Conservation (phyloP, 768 basidiomycete genomes). For the Fistulinella prunicolor region DNA sequence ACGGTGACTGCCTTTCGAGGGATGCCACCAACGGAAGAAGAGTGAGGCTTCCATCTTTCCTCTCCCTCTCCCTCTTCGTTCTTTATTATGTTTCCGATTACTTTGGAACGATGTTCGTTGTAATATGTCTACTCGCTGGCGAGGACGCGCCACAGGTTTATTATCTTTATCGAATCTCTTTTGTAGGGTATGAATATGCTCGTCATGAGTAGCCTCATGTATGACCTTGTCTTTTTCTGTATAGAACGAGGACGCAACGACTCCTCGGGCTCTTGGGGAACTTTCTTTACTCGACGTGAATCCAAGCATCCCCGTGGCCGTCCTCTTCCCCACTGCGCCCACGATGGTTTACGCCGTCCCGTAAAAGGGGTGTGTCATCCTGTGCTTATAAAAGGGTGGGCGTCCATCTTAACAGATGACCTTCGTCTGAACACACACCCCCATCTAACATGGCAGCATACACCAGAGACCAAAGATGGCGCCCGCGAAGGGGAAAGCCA, state of each 20-base stretch:
- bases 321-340: no score
- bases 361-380: conserved; percentile 2
- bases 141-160: conserved; percentile 9
- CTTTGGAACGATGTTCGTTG: background rate
- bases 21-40: conserved; percentile 28
- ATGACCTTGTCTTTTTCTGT: conserved; percentile 1
- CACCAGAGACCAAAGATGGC: conserved; percentile 4
- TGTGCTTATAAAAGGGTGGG: conserved; percentile 1
- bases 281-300: no score
- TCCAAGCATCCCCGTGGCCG: no score
- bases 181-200: conserved; percentile 8
- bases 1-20: conserved; percentile 15
- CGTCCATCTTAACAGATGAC: background rate
- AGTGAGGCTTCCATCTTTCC: conserved; percentile 18
- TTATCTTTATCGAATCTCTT: conserved; percentile 26
- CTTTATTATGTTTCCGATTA: background rate
- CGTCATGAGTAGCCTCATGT: background rate
- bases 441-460: conserved; percentile 20
- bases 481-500: conserved; percentile 16
- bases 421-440: background rate
- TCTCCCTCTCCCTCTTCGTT: background rate
- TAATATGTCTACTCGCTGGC: conserved; percentile 23
- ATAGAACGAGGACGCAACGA: background rate
- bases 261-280: background rate
- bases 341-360: background rate